A percentile compares a stretch with the other conserved stretches of the same genome.
Conservation (phyloP, 768 basidiomycete genomes). For the Hemileccinum rubropunctum region DNA sequence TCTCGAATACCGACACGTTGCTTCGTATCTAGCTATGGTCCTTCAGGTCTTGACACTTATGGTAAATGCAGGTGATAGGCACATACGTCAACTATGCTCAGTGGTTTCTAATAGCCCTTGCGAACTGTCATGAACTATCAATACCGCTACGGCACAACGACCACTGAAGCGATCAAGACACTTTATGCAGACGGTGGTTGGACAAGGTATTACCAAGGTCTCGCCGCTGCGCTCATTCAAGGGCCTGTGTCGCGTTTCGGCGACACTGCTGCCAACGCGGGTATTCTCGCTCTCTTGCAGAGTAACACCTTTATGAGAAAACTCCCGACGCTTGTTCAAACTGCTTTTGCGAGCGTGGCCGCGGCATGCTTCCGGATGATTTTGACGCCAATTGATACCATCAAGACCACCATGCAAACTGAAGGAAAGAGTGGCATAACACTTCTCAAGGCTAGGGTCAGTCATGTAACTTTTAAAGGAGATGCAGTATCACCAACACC, state of each 20-base stretch:
- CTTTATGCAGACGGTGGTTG: conserved; percentile 80
- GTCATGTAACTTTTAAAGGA: conserved; percentile 8
- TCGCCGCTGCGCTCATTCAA: conserved; percentile 81
- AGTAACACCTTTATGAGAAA: conserved; percentile 69
- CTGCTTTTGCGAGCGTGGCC: conserved; percentile 71
- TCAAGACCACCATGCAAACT: conserved; percentile 95
- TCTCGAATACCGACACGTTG: conserved; percentile 2
- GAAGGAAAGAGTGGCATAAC: conserved; percentile 69
- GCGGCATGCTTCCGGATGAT: conserved; percentile 88
- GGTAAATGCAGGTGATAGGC: conserved; percentile 31
- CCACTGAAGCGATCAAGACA: conserved; percentile 58
- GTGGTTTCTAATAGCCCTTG: conserved; percentile 54
- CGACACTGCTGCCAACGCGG: conserved; percentile 93
- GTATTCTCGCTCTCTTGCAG: conserved; percentile 81
- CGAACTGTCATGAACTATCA: conserved; percentile 99
- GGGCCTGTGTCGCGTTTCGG: conserved; percentile 86
- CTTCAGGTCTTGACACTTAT: conserved; percentile 89
- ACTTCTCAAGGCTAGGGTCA: conserved; percentile 65
- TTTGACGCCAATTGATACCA: conserved; percentile 89
- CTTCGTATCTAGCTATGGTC: conserved; percentile 69
- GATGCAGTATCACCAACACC: background rate
- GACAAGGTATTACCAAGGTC: conserved; percentile 85
- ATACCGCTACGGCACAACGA: conserved; percentile 83
- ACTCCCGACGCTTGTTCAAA: conserved; percentile 67
- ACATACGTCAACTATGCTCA: background rate